Evolutionary conservation across 2,329 filamentous ascomycete genomes (phyloP), one percentile per base, ranked within the genome.

Genomic region (Orbilia javanica): DNA sequence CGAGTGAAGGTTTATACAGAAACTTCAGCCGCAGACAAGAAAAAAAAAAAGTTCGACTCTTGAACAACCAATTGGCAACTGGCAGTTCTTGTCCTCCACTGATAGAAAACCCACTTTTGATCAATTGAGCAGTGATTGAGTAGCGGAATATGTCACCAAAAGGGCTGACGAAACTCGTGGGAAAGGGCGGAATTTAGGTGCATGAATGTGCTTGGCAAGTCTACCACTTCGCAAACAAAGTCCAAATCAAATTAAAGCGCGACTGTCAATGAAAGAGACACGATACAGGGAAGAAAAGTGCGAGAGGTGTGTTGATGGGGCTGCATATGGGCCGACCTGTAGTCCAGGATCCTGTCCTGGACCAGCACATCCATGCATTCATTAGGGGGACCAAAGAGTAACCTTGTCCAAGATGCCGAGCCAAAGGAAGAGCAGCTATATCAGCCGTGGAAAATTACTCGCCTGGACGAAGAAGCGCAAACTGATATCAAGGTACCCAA

Each of bases 301-400:
- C 10, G 11, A 57, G 57, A 67, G 31, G 34, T 34, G 62, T 50
- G 42, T 13, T 8, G 25, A 39, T 52, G 34, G 27, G 36, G 69
- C 60, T 50, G 25, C 25, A 53, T 36, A 27, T 48, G 25, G 50
- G 62, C 46, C 39, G 27, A 68, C 52, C 39, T 65, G 52, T 36
- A n/a, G 31, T n/a, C 57, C 27, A 36, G 69, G 50, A 50, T 65
- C 60, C n/a, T 25, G 27, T 65, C 60, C n/a, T 25, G 27, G 42
- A 53, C 55, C 69, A 60, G 52, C 69, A 29, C 69, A 67, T 39
- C 70, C 63, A 74, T 67, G 70, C 55, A 52, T 53, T 55, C 22
- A 46, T 74, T 46, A 74, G 55, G 70, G 70, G 52, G 63, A 70
- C 53, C 52, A 53, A 74, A 68, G 62, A 60, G 69, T 73, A 73